Conservation (phyloP, 163 green algal genomes). For the Chlamydomonas reinhardtii region DNA sequence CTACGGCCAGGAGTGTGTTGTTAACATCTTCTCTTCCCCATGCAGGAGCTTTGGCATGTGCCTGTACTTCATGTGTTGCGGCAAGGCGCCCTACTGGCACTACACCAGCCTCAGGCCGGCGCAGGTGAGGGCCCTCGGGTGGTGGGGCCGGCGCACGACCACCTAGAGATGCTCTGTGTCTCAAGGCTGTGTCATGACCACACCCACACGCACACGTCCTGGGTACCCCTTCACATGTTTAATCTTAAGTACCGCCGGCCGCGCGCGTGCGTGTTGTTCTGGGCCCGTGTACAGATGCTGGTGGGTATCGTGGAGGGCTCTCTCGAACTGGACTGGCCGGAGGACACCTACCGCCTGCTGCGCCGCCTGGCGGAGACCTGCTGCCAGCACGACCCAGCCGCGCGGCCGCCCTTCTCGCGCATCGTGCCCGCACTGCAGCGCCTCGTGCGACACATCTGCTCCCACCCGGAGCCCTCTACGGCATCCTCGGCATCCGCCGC, state of each 20-base stretch:
- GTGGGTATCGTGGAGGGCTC: conserved; percentile 34
- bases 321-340: background rate
- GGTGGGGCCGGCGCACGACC: too few relatives aligned
- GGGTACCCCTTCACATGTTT: too few relatives aligned
- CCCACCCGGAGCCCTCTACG: conserved; percentile 8
- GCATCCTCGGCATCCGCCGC: too few relatives aligned
- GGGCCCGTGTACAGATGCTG: conserved; percentile 16
- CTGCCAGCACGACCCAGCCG: conserved; percentile 6
- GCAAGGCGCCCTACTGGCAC: conserved; percentile 21
- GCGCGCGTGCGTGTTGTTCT: too few relatives aligned
- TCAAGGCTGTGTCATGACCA: too few relatives aligned
- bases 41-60: conserved; percentile 8
- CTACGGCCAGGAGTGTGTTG: too few relatives aligned
- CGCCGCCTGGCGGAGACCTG: conserved; percentile 29
- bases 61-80: conserved; percentile 42
- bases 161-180: too few relatives aligned
- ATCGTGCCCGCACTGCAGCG: conserved; percentile 29
- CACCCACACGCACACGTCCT: too few relatives aligned
- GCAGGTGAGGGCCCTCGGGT: too few relatives aligned
- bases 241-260: too few relatives aligned
- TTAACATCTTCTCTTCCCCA: too few relatives aligned
- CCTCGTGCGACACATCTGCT: background rate
- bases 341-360: conserved; percentile 35
- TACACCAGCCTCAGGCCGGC: background rate
- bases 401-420: conserved; percentile 23